Percentiles rank a stretch among this genome's conserved stretches.
These are phyloP conservation scores for Akebia trifoliata DNA, from an alignment of 164 flowering plant genomes.

Conservation along the genomic window DNA sequence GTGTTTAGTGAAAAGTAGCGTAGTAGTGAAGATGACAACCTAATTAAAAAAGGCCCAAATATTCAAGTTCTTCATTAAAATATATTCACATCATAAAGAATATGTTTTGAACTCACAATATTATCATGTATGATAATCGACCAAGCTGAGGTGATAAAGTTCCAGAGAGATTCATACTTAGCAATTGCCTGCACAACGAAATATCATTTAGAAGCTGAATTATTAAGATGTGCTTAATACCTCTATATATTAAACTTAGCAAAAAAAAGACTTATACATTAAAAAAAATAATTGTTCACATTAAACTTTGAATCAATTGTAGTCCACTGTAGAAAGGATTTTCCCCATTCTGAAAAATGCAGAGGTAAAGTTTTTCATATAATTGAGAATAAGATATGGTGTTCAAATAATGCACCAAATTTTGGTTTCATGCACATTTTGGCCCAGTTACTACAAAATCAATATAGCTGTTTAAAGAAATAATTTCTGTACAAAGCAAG, in stretches of 20 bases:
- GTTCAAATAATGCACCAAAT: too few relatives aligned
- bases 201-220: background rate
- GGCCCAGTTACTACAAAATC: too few relatives aligned
- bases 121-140: slow-evolving; percentile 50
- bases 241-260: background rate
- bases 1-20: background rate
- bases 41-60: too few relatives aligned
- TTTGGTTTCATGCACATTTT: too few relatives aligned
- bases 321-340: too few relatives aligned
- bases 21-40: background rate
- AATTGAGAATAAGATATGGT: too few relatives aligned
- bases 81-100: background rate
- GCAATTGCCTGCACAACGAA: slow-evolving; percentile 40
- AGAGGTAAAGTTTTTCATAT: too few relatives aligned
- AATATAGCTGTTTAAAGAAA: too few relatives aligned
- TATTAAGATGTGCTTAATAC: too few relatives aligned
- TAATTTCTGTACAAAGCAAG: too few relatives aligned
- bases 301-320: background rate
- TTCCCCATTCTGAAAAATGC: background rate
- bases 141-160: slow-evolving; percentile 73
- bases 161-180: slow-evolving; percentile 69
- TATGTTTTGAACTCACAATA: slow-evolving; percentile 51
- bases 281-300: background rate
- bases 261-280: background rate
- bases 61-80: background rate